Conservation (phyloP, 805 yeast genomes). For the Candida nanaspora region DNA sequence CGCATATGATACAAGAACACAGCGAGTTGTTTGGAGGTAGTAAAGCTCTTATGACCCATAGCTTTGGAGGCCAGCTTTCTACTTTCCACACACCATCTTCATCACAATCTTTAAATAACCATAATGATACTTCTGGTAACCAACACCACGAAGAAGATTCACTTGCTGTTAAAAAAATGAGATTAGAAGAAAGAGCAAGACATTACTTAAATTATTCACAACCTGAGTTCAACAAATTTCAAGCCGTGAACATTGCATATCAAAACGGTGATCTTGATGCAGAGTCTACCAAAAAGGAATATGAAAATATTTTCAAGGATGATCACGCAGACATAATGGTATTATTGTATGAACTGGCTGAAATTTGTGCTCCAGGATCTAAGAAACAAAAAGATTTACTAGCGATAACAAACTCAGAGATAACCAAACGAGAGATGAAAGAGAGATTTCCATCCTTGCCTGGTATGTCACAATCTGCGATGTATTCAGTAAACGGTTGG, state of each 20-base stretch:
- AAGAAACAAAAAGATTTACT: slow-evolving; percentile 33
- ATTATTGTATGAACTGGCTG: slow-evolving; percentile 54
- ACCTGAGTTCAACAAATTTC: slow-evolving; percentile 40
- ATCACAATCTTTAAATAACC: slow-evolving; percentile 9
- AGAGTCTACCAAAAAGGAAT: slow-evolving; percentile 36
- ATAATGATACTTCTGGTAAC: slow-evolving; percentile 7
- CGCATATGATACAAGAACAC: slow-evolving; percentile 84
- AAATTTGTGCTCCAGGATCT: slow-evolving; percentile 43
- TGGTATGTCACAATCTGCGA: slow-evolving; percentile 12
- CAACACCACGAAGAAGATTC: too few species aligned
- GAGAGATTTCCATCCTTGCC: slow-evolving; percentile 46
- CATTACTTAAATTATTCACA: slow-evolving; percentile 59
- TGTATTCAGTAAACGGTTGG: slow-evolving; percentile 5
- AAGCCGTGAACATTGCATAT: slow-evolving; percentile 39
- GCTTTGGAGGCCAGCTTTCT: slow-evolving; percentile 42
- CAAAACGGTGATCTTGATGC: slow-evolving; percentile 40
- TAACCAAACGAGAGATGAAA: slow-evolving; percentile 17
- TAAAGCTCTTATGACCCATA: slow-evolving; percentile 29
- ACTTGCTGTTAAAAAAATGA: slow-evolving; percentile 41
- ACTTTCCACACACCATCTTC: slow-evolving; percentile 35
- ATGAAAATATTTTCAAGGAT: slow-evolving; percentile 38
- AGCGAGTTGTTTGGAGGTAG: slow-evolving; percentile 46
- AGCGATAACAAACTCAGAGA: slow-evolving; percentile 19
- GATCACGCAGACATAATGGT: slow-evolving; percentile 45
- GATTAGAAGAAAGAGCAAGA: slow-evolving; percentile 81